A percentile compares a stretch with the other conserved stretches of the same genome.
Evolutionary conservation across 1,284 basidiomycete species (phyloP).

Genomic region (Puccinia coronata): DNA sequence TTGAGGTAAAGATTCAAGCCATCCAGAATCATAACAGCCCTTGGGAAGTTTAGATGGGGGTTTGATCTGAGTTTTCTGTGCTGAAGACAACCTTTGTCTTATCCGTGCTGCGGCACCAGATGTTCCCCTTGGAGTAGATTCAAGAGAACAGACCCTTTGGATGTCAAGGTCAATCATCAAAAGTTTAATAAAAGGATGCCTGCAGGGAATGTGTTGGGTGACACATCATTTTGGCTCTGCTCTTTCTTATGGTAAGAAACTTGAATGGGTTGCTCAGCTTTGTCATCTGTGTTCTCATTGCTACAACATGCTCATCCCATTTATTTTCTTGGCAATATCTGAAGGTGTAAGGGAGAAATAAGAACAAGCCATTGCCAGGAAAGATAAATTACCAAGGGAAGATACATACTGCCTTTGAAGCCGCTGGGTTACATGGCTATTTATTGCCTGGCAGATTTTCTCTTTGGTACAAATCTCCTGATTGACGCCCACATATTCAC

Average conservation of each 20-base stretch:
- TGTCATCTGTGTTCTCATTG: conserved; percentile 15
- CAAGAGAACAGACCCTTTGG: neutral
- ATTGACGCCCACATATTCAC: neutral
- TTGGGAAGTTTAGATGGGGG: neutral
- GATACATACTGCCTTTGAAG: conserved; percentile 17
- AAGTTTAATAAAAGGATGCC: neutral
- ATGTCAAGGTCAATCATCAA: neutral
- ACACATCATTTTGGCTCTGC: conserved; percentile 11
- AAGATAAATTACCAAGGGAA: no score
- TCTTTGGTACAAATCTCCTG: neutral
- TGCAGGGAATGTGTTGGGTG: neutral
- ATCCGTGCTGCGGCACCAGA: conserved; percentile 5
- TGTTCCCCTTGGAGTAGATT: neutral
- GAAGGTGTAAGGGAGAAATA: neutral
- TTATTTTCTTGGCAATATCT: conserved; percentile 22
- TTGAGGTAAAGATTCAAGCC: neutral
- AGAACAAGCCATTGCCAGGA: no score
- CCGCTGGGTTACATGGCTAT: conserved; percentile 9
- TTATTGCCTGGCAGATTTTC: conserved; percentile 12
- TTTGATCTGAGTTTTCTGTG: neutral
- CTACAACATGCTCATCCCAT: conserved; percentile 14
- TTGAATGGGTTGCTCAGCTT: conserved; percentile 4
- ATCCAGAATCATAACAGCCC: neutral
- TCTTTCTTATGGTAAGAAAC: conserved; percentile 2
- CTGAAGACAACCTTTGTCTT: neutral